Evolutionary conservation across 129 eudicot species (phyloP).

Genomic region (Artemisia tridentata): DNA sequence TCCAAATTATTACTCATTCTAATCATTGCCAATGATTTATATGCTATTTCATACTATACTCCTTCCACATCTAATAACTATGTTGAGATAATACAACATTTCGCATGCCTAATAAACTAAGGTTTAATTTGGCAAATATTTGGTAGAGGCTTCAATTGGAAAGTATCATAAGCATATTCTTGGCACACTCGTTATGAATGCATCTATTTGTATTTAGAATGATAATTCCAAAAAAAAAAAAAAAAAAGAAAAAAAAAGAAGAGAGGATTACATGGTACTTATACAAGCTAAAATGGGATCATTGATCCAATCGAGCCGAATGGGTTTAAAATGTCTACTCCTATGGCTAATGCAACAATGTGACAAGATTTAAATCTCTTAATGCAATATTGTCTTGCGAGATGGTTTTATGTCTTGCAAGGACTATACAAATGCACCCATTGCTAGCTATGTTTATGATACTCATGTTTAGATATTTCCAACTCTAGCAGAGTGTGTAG

Average conservation of each 20-base stretch:
- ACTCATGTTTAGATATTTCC: too few relatives aligned
- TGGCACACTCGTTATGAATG: not conserved
- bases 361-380: too few relatives aligned
- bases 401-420: too few relatives aligned
- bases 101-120: not conserved
- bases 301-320: not conserved
- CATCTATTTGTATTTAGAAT: not conserved
- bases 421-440: too few relatives aligned
- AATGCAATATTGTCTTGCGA: too few relatives aligned
- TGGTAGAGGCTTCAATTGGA: not conserved
- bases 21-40: conserved; percentile 36
- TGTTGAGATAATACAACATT: not conserved
- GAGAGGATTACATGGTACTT: too few relatives aligned
- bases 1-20: conserved; percentile 12
- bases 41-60: conserved; percentile 13
- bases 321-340: not conserved
- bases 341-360: too few relatives aligned
- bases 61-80: not conserved
- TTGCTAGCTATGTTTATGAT: too few relatives aligned
- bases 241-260: too few relatives aligned
- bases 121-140: not conserved
- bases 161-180: not conserved
- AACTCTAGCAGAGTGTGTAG: too few relatives aligned
- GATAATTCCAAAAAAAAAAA: not conserved
- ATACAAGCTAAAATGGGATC: too few relatives aligned